A percentile compares a stretch with the other conserved stretches of the same genome.
Conservation (phyloP, 306 rosid species). For the Lathyrus sativus region DNA sequence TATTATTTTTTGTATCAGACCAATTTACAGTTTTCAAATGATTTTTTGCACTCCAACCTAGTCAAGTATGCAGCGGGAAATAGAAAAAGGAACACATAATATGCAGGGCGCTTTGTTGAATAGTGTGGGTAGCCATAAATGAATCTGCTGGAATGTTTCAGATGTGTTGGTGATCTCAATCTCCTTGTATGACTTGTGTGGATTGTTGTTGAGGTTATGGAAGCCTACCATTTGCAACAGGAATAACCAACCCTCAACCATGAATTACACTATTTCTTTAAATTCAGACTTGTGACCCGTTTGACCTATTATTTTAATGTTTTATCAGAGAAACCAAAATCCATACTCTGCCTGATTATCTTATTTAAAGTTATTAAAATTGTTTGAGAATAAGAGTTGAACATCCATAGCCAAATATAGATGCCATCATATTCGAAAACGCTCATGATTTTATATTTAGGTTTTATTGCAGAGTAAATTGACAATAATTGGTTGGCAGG, state of each 20-base stretch:
- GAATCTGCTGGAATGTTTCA: conserved; percentile 34
- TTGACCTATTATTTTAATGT: conserved; percentile 22
- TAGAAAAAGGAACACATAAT: conserved; percentile 1
- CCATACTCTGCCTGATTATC: conserved; percentile 23
- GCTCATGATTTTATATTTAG: conserved; percentile 24
- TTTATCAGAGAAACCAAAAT: conserved; percentile 24
- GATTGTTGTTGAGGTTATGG: conserved; percentile 6
- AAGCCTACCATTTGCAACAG: neutral
- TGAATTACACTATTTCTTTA: neutral
- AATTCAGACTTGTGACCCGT: neutral
- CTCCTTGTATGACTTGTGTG: neutral
- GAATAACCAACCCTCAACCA: conserved; percentile 11
- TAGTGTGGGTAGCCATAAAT: conserved; percentile 23
- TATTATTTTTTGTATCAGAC: conserved; percentile 25
- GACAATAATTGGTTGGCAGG: conserved; percentile 53
- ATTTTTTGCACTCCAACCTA: conserved; percentile 11
- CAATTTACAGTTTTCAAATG: conserved; percentile 21
- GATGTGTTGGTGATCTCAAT: conserved; percentile 4
- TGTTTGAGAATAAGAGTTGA: conserved; percentile 32
- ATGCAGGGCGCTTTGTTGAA: conserved; percentile 8
- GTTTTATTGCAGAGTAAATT: conserved; percentile 38
- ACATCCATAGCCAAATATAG: conserved; percentile 23
- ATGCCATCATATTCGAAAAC: conserved; percentile 38
- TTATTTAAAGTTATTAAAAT: conserved; percentile 20
- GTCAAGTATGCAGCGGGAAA: conserved; percentile 15